phyloP scores from a whole-genome alignment of 2,329 filamentous ascomycete genomes.

The Rhynchosporium secalis region DNA sequence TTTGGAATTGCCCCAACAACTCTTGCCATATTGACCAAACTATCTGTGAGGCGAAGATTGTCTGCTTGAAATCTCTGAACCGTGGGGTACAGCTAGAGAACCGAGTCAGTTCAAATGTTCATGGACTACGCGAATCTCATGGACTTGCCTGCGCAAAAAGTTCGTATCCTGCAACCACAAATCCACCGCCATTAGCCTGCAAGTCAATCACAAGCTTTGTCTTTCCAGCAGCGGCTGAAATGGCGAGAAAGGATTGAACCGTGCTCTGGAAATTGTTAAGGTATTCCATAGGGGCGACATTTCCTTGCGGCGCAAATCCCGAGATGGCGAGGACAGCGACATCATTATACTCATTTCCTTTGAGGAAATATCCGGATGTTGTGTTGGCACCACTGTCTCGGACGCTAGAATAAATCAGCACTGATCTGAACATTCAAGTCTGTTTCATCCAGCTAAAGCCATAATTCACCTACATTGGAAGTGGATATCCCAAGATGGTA shows the following conservation, averaged over 20 bases:
- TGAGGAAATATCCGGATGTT: constrained; percentile 17
- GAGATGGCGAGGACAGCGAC: constrained; percentile 18
- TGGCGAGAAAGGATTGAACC: constrained; percentile 7
- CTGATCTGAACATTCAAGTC: not conserved
- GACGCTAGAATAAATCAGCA: not conserved
- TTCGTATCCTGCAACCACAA: constrained; percentile 15
- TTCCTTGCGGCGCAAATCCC: constrained; percentile 1
- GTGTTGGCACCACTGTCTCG: constrained; percentile 6
- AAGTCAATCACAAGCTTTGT: constrained; percentile 19
- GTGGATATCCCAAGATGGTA: constrained; percentile 15
- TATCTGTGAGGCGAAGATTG: constrained; percentile 3
- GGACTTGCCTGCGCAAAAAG: constrained; percentile 9
- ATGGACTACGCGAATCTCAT: too few species aligned
- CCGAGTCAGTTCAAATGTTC: not conserved
- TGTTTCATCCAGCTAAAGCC: not conserved
- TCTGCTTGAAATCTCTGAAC: constrained; percentile 8
- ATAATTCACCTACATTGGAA: constrained; percentile 11
- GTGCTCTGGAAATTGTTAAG: constrained; percentile 12
- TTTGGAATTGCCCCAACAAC: not conserved
- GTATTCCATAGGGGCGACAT: not conserved
- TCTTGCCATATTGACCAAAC: constrained; percentile 5
- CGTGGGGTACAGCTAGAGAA: constrained; percentile 1
- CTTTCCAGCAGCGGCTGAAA: constrained; percentile 5
- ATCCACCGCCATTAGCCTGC: constrained; percentile 18
- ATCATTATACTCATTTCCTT: constrained; percentile 4